Evolutionary conservation across 495 filamentous ascomycete species (phyloP), one percentile per base, ranked within the genome.

Genomic region (Annulohypoxylon nitens): DNA sequence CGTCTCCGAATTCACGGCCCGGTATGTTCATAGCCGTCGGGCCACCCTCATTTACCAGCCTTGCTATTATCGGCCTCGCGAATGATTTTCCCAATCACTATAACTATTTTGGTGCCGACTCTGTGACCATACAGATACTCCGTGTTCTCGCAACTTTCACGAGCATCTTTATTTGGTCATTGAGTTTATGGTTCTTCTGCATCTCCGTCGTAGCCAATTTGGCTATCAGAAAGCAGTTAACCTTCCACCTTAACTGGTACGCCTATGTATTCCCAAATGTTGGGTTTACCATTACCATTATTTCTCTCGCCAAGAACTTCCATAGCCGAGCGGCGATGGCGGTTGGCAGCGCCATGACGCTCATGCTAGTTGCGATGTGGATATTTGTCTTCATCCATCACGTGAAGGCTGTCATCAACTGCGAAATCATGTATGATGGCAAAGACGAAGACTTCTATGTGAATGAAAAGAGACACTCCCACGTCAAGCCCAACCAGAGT

Each of bases 1-100:
- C 76, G 14, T 67, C 68, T 77, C 89, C 59, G 26, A 80, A 72
- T 78, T 86, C 67, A 78, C 77, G 89, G 47, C 86, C 88, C 0
- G 89, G 87, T 2, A 91, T 93, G 88, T 92, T 92, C 78, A 92
- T 93, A 67, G 89, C 89, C 6, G 90, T 92, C 7, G 91, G 88
- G 0, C 90, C 90, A 9, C 84, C 91, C 0, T 85, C 87, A 1
- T 94, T 92, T 80, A 93, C 91, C 2, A 87, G 85, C n/a, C 82
- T 91, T 1, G 90, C 91, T 6, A 80, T 93, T n/a, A 86, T 94
- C 50, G 85, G 85, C 25, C 88, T 92, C 83, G 87, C 88, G 0
- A 79, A 83, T 23, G 85, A 83, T 47, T 73, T 81, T 11, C 77
- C 81, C 73, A 9, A 75, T 10, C 47, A 76, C 36, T 72, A 78